Evolutionary conservation across 257 asterid genomes (phyloP).

Genomic region (Rhazya stricta): DNA sequence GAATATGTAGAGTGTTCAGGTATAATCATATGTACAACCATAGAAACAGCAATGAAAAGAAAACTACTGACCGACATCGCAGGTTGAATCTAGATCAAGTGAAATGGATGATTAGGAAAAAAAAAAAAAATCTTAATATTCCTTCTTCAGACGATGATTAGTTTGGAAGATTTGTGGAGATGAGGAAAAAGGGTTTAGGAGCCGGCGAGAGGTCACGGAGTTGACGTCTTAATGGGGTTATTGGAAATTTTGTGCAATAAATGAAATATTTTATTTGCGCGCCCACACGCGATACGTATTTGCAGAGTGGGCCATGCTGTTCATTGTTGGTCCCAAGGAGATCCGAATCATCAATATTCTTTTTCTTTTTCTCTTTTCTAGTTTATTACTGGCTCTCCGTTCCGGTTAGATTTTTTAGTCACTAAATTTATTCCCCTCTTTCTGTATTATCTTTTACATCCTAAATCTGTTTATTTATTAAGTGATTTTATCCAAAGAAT

Average conservation of each 20-base stretch:
- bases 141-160: not conserved
- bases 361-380: not conserved
- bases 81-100: slow-evolving; percentile 5
- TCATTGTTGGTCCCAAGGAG: not conserved
- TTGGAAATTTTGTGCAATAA: slow-evolving; percentile 5
- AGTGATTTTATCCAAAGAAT: no score
- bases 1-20: not conserved
- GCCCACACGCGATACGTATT: slow-evolving; percentile 25
- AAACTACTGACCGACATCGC: slow-evolving; percentile 53
- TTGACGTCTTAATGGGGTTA: slow-evolving; percentile 24
- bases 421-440: no score
- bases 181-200: slow-evolving; percentile 21
- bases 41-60: not conserved
- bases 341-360: not conserved
- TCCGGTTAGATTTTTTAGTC: no score
- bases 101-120: not conserved
- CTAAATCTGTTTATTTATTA: no score
- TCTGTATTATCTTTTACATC: no score
- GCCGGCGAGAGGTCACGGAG: slow-evolving; percentile 34
- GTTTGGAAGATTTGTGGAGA: slow-evolving; percentile 13
- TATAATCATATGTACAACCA: not conserved
- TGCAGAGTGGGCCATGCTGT: slow-evolving; percentile 11
- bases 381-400: no score
- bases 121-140: no score
- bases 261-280: slow-evolving; percentile 21